Evolutionary conservation across 164 flowering plant species (phyloP).

Genomic region (Nymphaea colorata): DNA sequence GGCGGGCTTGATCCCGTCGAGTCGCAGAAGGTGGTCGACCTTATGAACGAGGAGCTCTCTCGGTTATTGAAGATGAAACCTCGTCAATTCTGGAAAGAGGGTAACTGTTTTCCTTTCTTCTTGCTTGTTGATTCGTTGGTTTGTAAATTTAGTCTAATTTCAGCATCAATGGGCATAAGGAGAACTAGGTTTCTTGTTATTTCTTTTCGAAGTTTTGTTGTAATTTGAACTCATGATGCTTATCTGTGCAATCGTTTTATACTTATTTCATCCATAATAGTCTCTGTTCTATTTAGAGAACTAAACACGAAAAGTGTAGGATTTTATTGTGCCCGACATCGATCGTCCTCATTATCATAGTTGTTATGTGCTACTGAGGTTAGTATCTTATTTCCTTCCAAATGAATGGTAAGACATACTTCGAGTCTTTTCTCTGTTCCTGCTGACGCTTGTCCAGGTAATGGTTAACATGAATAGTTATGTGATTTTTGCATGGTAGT

Average conservation of each 20-base stretch:
- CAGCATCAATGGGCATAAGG: neutral
- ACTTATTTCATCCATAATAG: neutral
- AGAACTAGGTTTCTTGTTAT: neutral
- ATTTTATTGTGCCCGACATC: too few relatives aligned
- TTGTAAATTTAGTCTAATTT: neutral
- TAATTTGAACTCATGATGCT: neutral
- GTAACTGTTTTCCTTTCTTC: constrained; percentile 14
- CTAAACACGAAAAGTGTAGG: too few relatives aligned
- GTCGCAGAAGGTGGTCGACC: constrained; percentile 88
- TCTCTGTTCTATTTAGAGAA: too few relatives aligned
- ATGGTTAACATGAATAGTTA: too few relatives aligned
- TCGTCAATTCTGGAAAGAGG: constrained; percentile 83
- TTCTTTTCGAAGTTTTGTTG: neutral
- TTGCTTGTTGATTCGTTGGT: neutral
- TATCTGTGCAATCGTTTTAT: neutral
- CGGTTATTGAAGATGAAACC: constrained; percentile 61
- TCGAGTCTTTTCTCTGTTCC: too few relatives aligned
- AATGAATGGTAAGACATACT: too few relatives aligned
- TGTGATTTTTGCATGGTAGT: too few relatives aligned
- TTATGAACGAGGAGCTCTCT: constrained; percentile 63
- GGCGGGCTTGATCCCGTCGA: constrained; percentile 83
- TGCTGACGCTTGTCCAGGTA: too few relatives aligned
- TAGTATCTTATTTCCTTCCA: too few relatives aligned
- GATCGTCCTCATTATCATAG: too few relatives aligned
- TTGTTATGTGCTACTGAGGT: too few relatives aligned